Percentiles rank a stretch among this genome's conserved stretches.
phyloP scores from a whole-genome alignment of 1,284 basidiomycete genomes.

The Irpex lacteus region DNA sequence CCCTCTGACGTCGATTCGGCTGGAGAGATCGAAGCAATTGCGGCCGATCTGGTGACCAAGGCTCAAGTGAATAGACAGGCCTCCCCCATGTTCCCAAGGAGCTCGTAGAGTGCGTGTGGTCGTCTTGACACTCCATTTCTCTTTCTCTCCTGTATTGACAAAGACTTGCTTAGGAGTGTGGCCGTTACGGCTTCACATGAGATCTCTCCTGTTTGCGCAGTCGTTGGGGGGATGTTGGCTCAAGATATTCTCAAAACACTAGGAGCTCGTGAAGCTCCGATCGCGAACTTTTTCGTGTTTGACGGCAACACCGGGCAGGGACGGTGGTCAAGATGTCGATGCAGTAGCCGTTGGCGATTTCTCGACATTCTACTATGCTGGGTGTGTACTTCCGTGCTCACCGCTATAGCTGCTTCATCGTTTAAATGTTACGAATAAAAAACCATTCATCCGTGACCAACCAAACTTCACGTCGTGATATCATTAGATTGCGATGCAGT shows the following conservation, averaged over 20 bases:
- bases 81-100: slow-evolving; percentile 52
- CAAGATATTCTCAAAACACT: slow-evolving; percentile 95
- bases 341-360: slow-evolving; percentile 22
- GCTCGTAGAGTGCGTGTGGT: slow-evolving; percentile 51
- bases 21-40: slow-evolving; percentile 59
- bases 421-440: too few species aligned
- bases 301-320: slow-evolving; percentile 76
- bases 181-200: slow-evolving; percentile 79
- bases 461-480: not conserved
- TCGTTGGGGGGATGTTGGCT: slow-evolving; percentile 90
- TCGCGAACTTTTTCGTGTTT: slow-evolving; percentile 91
- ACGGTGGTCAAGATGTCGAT: slow-evolving; percentile 60
- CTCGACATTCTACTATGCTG: not conserved
- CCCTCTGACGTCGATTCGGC: slow-evolving; percentile 50
- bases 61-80: slow-evolving; percentile 73
- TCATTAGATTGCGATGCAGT: not conserved
- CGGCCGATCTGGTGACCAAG: slow-evolving; percentile 54
- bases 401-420: not conserved
- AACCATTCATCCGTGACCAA: not conserved
- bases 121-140: not conserved
- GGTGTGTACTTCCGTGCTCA: not conserved
- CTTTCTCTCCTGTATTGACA: not conserved
- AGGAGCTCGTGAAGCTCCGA: slow-evolving; percentile 86
- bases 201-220: slow-evolving; percentile 87
- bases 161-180: slow-evolving; percentile 42